Evolutionary conservation across 1,284 basidiomycete species (phyloP).

Genomic region (Cystobasidium pallidum): DNA sequence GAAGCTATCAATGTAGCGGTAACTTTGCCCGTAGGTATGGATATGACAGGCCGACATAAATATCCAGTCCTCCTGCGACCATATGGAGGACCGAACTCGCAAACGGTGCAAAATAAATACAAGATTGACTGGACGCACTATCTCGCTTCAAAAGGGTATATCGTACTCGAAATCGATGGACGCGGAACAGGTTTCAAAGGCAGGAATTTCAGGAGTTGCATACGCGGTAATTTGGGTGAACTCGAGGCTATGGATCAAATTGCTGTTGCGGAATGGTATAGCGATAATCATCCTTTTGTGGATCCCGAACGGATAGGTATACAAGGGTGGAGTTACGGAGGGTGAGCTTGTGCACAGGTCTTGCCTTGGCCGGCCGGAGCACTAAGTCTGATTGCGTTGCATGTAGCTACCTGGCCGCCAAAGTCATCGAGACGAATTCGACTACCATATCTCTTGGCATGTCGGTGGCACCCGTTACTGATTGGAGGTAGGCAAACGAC

Average conservation of each 20-base stretch:
- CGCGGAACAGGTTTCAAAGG: conserved; percentile 87
- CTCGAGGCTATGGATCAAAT: conserved; percentile 87
- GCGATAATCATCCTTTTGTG: conserved; percentile 57
- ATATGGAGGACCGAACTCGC: conserved; percentile 88
- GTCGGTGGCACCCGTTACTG: conserved; percentile 68
- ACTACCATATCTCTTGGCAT: conserved; percentile 76
- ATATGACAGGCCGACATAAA: conserved; percentile 84
- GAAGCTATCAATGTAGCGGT: conserved; percentile 83
- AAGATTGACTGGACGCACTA: conserved; percentile 82
- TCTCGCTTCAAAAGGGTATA: conserved; percentile 79
- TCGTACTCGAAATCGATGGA: conserved; percentile 85
- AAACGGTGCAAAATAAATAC: conserved; percentile 71
- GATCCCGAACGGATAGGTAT: conserved; percentile 83
- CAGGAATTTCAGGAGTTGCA: conserved; percentile 74
- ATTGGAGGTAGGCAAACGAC: conserved; percentile 58
- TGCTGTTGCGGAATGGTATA: conserved; percentile 66
- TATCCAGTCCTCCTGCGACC: conserved; percentile 89
- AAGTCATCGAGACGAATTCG: conserved; percentile 69
- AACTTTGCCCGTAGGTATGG: conserved; percentile 86
- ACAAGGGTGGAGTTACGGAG: conserved; percentile 96
- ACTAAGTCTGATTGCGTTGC: no score
- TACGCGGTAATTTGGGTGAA: conserved; percentile 81
- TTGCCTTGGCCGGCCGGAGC: no score
- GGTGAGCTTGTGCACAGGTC: conserved; percentile 54
- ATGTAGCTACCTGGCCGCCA: conserved; percentile 74